phyloP scores from a whole-genome alignment of 1,284 basidiomycete genomes.

The Boletus sp. region DNA sequence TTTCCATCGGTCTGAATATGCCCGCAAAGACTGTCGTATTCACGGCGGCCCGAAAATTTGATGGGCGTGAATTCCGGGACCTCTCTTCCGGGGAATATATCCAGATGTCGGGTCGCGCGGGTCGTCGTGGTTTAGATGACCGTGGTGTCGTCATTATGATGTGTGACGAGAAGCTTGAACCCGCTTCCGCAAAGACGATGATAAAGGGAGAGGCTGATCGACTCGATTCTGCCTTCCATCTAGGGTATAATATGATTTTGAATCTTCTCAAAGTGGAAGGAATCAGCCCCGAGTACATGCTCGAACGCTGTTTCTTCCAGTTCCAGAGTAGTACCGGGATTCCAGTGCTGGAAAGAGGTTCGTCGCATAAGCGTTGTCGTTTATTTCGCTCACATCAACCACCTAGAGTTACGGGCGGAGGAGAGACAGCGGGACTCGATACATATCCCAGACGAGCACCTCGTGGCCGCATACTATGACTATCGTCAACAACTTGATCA shows the following conservation, averaged over 20 bases:
- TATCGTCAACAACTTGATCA: conserved; percentile 89
- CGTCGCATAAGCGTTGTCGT: conserved; percentile 24
- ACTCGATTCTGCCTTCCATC: conserved; percentile 96
- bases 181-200: conserved; percentile 91
- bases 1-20: conserved; percentile 99
- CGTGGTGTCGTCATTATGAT: conserved; percentile 99
- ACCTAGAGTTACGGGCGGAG: conserved; percentile 70
- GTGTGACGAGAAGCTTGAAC: conserved; percentile 98
- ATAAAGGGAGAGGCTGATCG: conserved; percentile 98
- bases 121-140: conserved; percentile 95
- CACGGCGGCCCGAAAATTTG: conserved; percentile 94
- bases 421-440: conserved; percentile 71
- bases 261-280: conserved; percentile 99
- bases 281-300: conserved; percentile 98
- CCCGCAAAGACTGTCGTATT: conserved; percentile 99
- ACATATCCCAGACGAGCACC: conserved; percentile 78
- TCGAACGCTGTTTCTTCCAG: conserved; percentile 97
- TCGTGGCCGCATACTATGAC: conserved; percentile 90
- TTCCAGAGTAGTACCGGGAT: conserved; percentile 94
- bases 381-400: conserved; percentile 2
- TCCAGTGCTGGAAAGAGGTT: conserved; percentile 84
- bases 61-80: conserved; percentile 93
- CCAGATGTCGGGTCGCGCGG: conserved; percentile 99
- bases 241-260: conserved; percentile 99
- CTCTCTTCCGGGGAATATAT: conserved; percentile 93